Evolutionary conservation across 1,284 basidiomycete species (phyloP).

Genomic region (Rugosomyces carneus): DNA sequence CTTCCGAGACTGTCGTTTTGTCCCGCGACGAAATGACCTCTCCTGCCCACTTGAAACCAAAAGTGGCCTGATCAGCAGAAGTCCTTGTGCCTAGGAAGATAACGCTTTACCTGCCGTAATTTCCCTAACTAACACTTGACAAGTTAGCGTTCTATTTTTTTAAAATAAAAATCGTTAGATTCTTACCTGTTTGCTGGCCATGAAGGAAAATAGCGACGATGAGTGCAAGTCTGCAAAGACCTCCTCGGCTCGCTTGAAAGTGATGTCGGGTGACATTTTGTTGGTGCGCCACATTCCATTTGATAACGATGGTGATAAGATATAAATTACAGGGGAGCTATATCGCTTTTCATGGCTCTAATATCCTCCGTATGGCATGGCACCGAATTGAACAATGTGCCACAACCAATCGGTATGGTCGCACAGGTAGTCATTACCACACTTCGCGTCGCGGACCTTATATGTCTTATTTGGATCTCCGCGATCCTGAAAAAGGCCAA

Average conservation of each 20-base stretch:
- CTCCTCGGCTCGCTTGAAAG: too few species aligned
- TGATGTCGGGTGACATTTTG: too few species aligned
- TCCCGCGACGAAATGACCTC: constrained; percentile 70
- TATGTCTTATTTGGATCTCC: not conserved
- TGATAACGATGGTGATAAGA: too few species aligned
- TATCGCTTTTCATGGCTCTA: not conserved
- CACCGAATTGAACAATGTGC: not conserved
- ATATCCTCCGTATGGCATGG: not conserved
- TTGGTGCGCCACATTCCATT: too few species aligned
- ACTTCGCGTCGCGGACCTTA: not conserved
- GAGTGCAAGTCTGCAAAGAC: too few species aligned
- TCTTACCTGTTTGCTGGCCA: constrained; percentile 56
- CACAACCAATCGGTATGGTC: not conserved
- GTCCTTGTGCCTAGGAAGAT: not conserved
- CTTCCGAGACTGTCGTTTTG: constrained; percentile 58
- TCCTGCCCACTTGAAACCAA: constrained; percentile 57
- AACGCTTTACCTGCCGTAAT: constrained; percentile 47
- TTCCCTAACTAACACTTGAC: constrained; percentile 49
- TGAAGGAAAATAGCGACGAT: too few species aligned
- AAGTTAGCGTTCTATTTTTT: not conserved
- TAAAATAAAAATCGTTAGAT: not conserved
- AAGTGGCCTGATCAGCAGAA: constrained; percentile 25
- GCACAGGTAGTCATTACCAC: not conserved
- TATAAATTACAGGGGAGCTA: not conserved
- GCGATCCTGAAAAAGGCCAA: not conserved